phyloP scores from a whole-genome alignment of 345 rosid genomes.

The Dipteronia sinensis region DNA sequence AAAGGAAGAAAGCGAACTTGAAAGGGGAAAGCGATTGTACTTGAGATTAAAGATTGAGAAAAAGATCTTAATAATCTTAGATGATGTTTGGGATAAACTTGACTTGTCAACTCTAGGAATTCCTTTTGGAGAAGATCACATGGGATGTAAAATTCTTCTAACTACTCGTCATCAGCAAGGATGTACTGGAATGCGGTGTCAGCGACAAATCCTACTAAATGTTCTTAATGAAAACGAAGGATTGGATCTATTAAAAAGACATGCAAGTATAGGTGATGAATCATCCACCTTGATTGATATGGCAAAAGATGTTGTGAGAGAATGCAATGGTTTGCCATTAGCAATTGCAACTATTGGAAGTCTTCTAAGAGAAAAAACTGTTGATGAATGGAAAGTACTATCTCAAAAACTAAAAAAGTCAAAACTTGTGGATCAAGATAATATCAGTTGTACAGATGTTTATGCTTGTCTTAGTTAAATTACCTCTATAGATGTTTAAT shows the following conservation, averaged over 20 bases:
- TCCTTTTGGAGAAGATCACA: not conserved
- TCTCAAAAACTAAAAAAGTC: constrained; percentile 11
- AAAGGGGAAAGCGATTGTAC: constrained; percentile 12
- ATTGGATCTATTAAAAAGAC: not conserved
- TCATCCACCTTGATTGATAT: not conserved
- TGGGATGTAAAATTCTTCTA: constrained; percentile 16
- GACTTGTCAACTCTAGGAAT: constrained; percentile 19
- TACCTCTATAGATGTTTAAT: too few species aligned
- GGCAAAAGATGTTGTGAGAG: not conserved
- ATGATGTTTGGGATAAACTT: constrained; percentile 25
- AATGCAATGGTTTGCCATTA: constrained; percentile 9
- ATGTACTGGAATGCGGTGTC: not conserved
- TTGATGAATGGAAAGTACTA: not conserved
- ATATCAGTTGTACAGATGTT: not conserved
- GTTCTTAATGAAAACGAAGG: constrained; percentile 1
- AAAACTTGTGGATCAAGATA: not conserved
- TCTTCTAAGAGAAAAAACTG: not conserved
- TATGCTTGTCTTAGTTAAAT: not conserved
- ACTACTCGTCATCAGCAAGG: not conserved
- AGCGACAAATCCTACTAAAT: not conserved
- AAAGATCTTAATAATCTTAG: constrained; percentile 25
- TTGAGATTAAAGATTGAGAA: not conserved
- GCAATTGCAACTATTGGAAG: not conserved
- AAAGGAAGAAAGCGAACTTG: not conserved
- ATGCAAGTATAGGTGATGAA: not conserved